These are phyloP conservation scores for Penicillium polonicum DNA, from an alignment of 2,329 filamentous ascomycete species.

Conservation along the genomic window DNA sequence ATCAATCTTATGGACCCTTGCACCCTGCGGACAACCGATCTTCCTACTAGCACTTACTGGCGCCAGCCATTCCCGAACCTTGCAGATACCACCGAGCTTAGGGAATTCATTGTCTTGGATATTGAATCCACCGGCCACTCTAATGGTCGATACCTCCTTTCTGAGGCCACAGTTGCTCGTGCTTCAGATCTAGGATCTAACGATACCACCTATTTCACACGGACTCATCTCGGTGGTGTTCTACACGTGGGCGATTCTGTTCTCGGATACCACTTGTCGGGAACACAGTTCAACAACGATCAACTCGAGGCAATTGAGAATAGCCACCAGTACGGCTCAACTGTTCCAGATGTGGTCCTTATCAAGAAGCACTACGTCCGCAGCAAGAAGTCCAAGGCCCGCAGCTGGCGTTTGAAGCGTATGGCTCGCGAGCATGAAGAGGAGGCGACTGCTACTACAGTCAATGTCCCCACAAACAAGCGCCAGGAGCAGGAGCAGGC, in stretches of 20 bases:
- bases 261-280: slow-evolving; percentile 88
- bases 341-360: slow-evolving; percentile 86
- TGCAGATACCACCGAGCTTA: slow-evolving; percentile 78
- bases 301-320: slow-evolving; percentile 80
- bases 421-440: slow-evolving; percentile 90
- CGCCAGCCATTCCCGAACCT: slow-evolving; percentile 79
- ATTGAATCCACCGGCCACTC: slow-evolving; percentile 75
- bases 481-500: slow-evolving; percentile 71
- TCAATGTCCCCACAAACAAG: slow-evolving; percentile 39
- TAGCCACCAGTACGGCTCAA: slow-evolving; percentile 71
- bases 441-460: slow-evolving; percentile 23
- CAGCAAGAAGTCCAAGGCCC: slow-evolving; percentile 75
- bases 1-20: slow-evolving; percentile 87
- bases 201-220: slow-evolving; percentile 81
- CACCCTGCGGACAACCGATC: slow-evolving; percentile 86
- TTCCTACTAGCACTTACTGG: slow-evolving; percentile 85
- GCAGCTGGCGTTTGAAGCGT: slow-evolving; percentile 93
- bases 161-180: slow-evolving; percentile 83
- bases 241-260: slow-evolving; percentile 87
- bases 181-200: slow-evolving; percentile 84
- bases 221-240: slow-evolving; percentile 84
- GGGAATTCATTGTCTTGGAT: slow-evolving; percentile 93
- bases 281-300: slow-evolving; percentile 88
- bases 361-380: slow-evolving; percentile 96
- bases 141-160: slow-evolving; percentile 78